Evolutionary conservation across 306 rosid genomes (phyloP).

Genomic region (Clitoria ternatea): DNA sequence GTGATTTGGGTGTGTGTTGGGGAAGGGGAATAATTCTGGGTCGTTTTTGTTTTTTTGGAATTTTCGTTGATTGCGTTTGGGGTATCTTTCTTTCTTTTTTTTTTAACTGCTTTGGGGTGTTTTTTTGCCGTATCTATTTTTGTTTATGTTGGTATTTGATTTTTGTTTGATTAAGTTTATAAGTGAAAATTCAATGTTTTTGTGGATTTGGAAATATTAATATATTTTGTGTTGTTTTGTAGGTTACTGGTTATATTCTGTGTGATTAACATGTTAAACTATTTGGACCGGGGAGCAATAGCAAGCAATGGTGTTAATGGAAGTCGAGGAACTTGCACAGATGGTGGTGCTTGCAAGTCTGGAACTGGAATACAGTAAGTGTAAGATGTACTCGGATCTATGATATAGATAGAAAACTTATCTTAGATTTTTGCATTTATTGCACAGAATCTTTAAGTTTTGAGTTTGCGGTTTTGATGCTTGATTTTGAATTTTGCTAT

Average conservation of each 20-base stretch:
- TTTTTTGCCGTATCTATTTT: not conserved
- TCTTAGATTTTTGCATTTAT: not conserved
- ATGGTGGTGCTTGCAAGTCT: constrained; percentile 55
- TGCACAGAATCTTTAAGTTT: not conserved
- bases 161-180: not conserved
- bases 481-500: not conserved
- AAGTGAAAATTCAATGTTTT: constrained; percentile 9
- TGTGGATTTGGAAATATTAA: constrained; percentile 7
- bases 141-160: not conserved
- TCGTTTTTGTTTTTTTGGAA: not conserved
- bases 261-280: constrained; percentile 73
- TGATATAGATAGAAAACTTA: not conserved
- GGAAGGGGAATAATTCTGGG: not conserved
- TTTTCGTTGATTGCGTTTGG: not conserved
- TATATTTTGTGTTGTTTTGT: constrained; percentile 12
- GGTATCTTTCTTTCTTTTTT: not conserved
- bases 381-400: constrained; percentile 32
- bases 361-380: constrained; percentile 83
- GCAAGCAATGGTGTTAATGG: constrained; percentile 99
- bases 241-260: constrained; percentile 80
- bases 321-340: constrained; percentile 56
- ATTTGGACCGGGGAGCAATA: constrained; percentile 90
- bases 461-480: not conserved
- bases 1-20: not conserved
- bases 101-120: not conserved